phyloP scores from a whole-genome alignment of 2,329 filamentous ascomycete genomes.

The Furcasterigmium sp. region DNA sequence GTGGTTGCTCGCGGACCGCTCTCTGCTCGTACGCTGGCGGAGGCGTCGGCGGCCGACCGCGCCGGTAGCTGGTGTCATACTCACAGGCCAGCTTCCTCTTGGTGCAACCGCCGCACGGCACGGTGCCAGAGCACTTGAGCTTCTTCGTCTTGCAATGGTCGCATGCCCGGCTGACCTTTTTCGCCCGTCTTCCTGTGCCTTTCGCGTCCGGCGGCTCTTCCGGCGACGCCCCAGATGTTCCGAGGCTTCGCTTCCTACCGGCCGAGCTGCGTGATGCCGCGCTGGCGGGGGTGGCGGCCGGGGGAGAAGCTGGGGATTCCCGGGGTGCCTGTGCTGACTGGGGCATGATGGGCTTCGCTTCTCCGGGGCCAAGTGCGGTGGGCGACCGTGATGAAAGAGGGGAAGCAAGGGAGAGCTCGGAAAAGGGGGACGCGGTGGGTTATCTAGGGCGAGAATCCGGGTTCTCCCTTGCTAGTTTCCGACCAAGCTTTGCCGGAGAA shows the following conservation, averaged over 20 bases:
- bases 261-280: background rate
- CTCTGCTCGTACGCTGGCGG: constrained; percentile 11
- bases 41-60: constrained; percentile 30
- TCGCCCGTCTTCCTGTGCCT: constrained; percentile 7
- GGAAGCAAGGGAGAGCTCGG: too few species aligned
- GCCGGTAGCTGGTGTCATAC: constrained; percentile 29
- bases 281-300: background rate
- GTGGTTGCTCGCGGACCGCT: too few species aligned
- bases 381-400: too few species aligned
- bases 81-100: constrained; percentile 21
- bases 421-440: too few species aligned
- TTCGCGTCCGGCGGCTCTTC: background rate
- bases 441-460: too few species aligned
- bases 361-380: too few species aligned
- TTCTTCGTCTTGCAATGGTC: constrained; percentile 32
- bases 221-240: background rate
- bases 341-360: too few species aligned
- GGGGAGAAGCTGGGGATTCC: too few species aligned
- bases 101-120: constrained; percentile 26
- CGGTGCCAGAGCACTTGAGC: constrained; percentile 27
- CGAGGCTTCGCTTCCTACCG: background rate
- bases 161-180: constrained; percentile 31
- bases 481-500: too few species aligned
- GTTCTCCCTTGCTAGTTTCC: too few species aligned
- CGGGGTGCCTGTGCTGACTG: too few species aligned